Evolutionary conservation across 148 eudicot genomes (phyloP).

Genomic region (Rhododendron molle): DNA sequence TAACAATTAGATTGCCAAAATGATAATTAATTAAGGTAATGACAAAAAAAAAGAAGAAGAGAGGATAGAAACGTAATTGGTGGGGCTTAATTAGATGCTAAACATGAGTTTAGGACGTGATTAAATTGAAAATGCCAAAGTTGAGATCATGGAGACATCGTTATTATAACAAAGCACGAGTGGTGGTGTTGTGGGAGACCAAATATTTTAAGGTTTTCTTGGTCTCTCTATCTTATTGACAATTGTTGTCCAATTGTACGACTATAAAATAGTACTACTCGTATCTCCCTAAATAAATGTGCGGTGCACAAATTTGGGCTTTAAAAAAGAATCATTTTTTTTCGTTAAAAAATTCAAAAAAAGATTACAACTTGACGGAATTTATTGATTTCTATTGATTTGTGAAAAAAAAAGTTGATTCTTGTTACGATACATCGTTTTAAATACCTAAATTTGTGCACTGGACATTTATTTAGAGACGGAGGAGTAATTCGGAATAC

Average conservation of each 20-base stretch:
- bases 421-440: no score
- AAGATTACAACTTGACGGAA: no score
- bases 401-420: no score
- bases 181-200: background rate
- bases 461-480: no score
- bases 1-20: background rate
- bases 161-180: conserved; percentile 2
- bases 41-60: background rate
- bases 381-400: no score
- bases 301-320: no score
- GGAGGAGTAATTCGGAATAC: background rate
- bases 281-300: no score
- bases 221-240: background rate
- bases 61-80: background rate
- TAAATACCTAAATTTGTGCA: no score
- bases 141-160: conserved; percentile 1
- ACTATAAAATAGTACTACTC: no score
- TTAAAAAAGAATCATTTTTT: no score
- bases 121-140: background rate
- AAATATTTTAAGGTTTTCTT: background rate
- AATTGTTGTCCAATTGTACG: no score
- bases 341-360: no score
- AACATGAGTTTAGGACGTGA: background rate
- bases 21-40: background rate
- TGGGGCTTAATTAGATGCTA: background rate